phyloP scores from a whole-genome alignment of 352 stramenopile species.

The Phytophthora citricola region DNA sequence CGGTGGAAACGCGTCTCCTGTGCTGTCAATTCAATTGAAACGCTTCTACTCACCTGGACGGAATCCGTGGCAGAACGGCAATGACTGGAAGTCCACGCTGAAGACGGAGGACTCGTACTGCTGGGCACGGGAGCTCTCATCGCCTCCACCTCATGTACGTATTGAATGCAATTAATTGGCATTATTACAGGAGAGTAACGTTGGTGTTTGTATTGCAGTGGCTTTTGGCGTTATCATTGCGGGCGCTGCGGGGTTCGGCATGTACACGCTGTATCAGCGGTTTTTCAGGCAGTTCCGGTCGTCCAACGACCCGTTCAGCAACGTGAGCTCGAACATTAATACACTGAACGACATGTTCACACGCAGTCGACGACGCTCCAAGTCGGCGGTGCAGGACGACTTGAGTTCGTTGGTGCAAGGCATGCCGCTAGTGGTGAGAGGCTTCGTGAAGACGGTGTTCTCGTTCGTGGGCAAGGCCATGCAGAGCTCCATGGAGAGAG shows the following conservation, averaged over 20 bases:
- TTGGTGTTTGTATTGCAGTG: slow-evolving; percentile 44
- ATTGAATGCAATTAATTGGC: not conserved
- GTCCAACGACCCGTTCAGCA: slow-evolving; percentile 44
- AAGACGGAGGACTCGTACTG: slow-evolving; percentile 71
- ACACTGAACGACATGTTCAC: slow-evolving; percentile 52
- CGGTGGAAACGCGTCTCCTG: not conserved
- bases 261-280: slow-evolving; percentile 76
- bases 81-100: slow-evolving; percentile 56
- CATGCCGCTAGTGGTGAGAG: slow-evolving; percentile 65
- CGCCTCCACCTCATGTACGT: slow-evolving; percentile 70
- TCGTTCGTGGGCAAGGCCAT: slow-evolving; percentile 67
- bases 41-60: slow-evolving; percentile 42
- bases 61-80: slow-evolving; percentile 48
- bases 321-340: slow-evolving; percentile 58
- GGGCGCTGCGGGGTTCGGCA: slow-evolving; percentile 68
- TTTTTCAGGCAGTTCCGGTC: slow-evolving; percentile 50
- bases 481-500: slow-evolving; percentile 70
- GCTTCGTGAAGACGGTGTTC: slow-evolving; percentile 71
- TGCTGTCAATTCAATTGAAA: slow-evolving; percentile 28
- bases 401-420: slow-evolving; percentile 63
- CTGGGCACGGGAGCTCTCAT: slow-evolving; percentile 65
- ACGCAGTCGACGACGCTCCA: slow-evolving; percentile 30
- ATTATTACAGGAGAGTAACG: not conserved
- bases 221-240: slow-evolving; percentile 76
- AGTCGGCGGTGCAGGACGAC: slow-evolving; percentile 38